Base-by-base conservation (phyloP, 495 filamentous ascomycete species). In the Staphylotrichum longicolle region DNA sequence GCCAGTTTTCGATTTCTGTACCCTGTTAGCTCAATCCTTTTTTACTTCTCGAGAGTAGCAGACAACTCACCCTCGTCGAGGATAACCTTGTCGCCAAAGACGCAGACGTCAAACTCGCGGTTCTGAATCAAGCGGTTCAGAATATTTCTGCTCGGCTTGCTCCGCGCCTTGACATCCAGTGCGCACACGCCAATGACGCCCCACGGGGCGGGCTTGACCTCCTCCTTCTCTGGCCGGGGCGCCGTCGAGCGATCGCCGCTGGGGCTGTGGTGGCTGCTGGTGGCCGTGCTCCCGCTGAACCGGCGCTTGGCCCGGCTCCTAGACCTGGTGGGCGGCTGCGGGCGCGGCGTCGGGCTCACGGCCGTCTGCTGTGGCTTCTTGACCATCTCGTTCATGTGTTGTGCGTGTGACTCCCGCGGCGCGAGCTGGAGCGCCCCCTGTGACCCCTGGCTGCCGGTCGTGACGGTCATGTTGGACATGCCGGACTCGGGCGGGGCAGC, bases 41-140 rank as follows among this genome's bases (percentile, higher is more conserved):
- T 27, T 62, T 72, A 67, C 53, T 12, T 56, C 11, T 39, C 9
- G 0, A 2, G 11, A 8, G 35, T 34, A 20, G 12, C 58, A 39
- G 33, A 48, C 53, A 12, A 39, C 15, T 15, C 8, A 76, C 85
- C 85, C 80, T 98, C 94, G 64, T 99, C 94, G 49, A 98, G 78
- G 63, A 99, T 98, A 53, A 96, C 91, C 70, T 99, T 99, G 74
- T 99, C 94, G 41, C 94, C 94, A 76, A 99, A 99, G 4, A 99
- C 91, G 40, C 93, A 86, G 32, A 96, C 91, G 68, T 99, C 93
- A 65, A 98, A 97, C 62, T 96, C 93, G 58, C 91, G 87, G 57
- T 92, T 91, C 32, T 89, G 82, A 58, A 96, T 91, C 46, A 99
- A 80, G 39, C 90, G 86, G 57, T 95, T 98, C 46, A 99, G 76